Base-by-base conservation (phyloP, 1,284 basidiomycete species). In the Schizophyllum amplum region DNA sequence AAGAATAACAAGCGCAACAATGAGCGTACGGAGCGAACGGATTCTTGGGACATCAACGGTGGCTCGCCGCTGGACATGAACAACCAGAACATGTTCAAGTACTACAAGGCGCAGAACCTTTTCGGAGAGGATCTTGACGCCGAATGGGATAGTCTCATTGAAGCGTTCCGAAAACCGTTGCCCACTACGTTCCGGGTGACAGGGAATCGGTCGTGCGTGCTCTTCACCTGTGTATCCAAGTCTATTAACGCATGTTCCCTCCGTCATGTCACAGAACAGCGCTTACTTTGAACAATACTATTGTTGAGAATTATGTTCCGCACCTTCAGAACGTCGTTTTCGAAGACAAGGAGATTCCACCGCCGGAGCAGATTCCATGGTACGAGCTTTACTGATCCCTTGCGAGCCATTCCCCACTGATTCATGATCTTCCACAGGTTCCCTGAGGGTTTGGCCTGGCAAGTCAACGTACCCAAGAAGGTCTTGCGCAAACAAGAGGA, bases 171-270 rank as follows among this genome's bases (percentile, higher is more conserved):
- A 51, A 75, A 77, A 26, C 90, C 92, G 42, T 74, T 99, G 27
- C 97, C 97, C 1, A 96, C 93, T 0, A 98, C 96, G 0, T 99
- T 99, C 72, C 82, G 97, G 49, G 87, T 99, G 22, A 90, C 94
- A 0, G 91, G 92, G 1, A 92, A 86, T 62, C 79, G 92, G 68
- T 82, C 89, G 92, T 94, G 68, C 66, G 86, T 79, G 52, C 54
- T 56, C 51, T 57, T 53, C 22, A 42, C 23, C 51, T 49, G 46
- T 52, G 51, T 26, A 48, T 46, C 51, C 47, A n/a, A 7, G 42
- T 42, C 13, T 51, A 23, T 59, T 55, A 5, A 22, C 33, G 11
- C 47, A 23, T 48, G 33, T 51, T 53, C 24, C 7, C 23, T 46
- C 25, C 47, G 24, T 54, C 24, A 46, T 13, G 20, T 50, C 4